Evolutionary conservation across 176 grass and related monocot genomes (phyloP).

Genomic region (Carex scoparia): DNA sequence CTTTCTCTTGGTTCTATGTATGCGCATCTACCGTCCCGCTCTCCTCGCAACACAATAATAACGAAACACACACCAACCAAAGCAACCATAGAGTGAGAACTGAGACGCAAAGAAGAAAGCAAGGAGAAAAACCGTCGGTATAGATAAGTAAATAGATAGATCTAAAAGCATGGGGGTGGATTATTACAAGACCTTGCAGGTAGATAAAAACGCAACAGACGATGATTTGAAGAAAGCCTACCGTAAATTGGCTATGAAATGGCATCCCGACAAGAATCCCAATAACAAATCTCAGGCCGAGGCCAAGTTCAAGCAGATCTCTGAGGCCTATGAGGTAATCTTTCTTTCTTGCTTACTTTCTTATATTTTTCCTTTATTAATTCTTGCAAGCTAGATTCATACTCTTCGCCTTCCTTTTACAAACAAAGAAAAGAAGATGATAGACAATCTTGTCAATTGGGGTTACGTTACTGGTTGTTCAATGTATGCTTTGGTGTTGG

Average conservation of each 20-base stretch:
- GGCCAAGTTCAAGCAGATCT: conserved; percentile 98
- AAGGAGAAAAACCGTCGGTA: background rate
- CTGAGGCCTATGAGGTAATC: conserved; percentile 90
- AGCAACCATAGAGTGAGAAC: background rate
- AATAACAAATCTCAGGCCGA: conserved; percentile 92
- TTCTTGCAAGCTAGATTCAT: background rate
- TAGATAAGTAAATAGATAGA: background rate
- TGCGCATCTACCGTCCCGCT: background rate
- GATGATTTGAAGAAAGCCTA: conserved; percentile 98
- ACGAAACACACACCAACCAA: background rate
- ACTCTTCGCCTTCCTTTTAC: background rate
- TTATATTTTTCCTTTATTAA: background rate
- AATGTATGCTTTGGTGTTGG: background rate
- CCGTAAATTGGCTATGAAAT: conserved; percentile 96
- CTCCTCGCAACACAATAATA: background rate
- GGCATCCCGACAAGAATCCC: conserved; percentile 98
- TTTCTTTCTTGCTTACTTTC: background rate
- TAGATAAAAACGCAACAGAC: conserved; percentile 71
- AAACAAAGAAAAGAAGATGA: background rate
- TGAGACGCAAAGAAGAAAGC: background rate
- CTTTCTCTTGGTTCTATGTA: conserved; percentile 41
- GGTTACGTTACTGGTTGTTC: background rate
- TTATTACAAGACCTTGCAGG: conserved; percentile 84
- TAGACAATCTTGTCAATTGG: background rate
- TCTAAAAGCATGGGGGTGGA: conserved; percentile 59